Evolutionary conservation across 768 basidiomycete genomes (phyloP).

Genomic region (Boletus rubropictus): DNA sequence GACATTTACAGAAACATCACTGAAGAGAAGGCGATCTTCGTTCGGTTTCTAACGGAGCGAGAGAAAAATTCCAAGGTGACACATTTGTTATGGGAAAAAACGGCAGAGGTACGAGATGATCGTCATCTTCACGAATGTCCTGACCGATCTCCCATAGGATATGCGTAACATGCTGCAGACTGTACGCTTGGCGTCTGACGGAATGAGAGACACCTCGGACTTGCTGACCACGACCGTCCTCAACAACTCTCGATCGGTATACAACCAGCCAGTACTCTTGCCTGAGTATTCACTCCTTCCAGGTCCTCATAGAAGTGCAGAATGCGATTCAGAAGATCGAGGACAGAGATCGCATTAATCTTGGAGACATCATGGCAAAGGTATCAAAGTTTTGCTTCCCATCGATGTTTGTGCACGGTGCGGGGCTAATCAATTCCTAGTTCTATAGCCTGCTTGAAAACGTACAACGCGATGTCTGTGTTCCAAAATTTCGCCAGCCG

Average conservation of each 20-base stretch:
- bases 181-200: constrained; percentile 16
- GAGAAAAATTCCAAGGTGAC: constrained; percentile 34
- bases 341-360: constrained; percentile 18
- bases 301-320: constrained; percentile 23
- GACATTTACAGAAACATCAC: constrained; percentile 65
- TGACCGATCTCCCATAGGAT: constrained; percentile 19
- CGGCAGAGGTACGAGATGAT: constrained; percentile 20
- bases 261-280: neutral
- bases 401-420: neutral
- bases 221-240: constrained; percentile 8
- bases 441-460: constrained; percentile 23
- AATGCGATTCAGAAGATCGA: constrained; percentile 18
- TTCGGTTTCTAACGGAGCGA: constrained; percentile 41
- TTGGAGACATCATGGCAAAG: constrained; percentile 17
- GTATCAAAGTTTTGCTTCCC: constrained; percentile 11
- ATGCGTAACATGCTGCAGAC: constrained; percentile 23
- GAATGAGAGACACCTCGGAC: constrained; percentile 22
- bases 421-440: constrained; percentile 19
- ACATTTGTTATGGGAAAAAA: constrained; percentile 29
- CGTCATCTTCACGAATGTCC: neutral
- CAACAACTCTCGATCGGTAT: constrained; percentile 21
- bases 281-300: constrained; percentile 5
- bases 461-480: constrained; percentile 21
- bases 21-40: constrained; percentile 46
- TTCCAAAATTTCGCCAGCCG: neutral